These are phyloP conservation scores for Fusarium temperatum DNA, from an alignment of 2,329 filamentous ascomycete genomes.

Conservation along the genomic window DNA sequence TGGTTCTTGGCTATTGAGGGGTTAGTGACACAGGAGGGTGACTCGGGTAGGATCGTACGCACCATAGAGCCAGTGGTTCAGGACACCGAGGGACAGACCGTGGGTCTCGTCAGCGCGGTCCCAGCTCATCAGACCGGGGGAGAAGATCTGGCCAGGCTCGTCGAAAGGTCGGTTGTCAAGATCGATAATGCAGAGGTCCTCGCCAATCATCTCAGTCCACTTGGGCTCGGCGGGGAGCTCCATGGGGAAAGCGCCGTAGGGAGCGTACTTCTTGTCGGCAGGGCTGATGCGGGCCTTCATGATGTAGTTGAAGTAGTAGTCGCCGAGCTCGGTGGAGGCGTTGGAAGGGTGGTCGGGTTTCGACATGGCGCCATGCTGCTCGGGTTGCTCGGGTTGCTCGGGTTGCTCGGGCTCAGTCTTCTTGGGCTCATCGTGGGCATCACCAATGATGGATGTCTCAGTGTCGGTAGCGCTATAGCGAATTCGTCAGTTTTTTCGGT, in stretches of 20 bases:
- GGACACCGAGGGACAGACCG: slow-evolving; percentile 51
- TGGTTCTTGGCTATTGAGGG: slow-evolving; percentile 52
- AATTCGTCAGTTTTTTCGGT: slow-evolving; percentile 10
- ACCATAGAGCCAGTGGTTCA: slow-evolving; percentile 58
- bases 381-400: neutral
- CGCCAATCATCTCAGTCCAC: slow-evolving; percentile 48
- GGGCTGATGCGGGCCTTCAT: slow-evolving; percentile 43
- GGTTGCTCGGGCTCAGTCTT: slow-evolving; percentile 13
- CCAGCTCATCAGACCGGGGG: slow-evolving; percentile 49
- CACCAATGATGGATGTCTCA: slow-evolving; percentile 29
- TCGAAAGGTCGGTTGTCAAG: slow-evolving; percentile 54
- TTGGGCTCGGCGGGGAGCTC: slow-evolving; percentile 41
- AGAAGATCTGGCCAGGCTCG: slow-evolving; percentile 49
- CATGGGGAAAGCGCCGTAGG: slow-evolving; percentile 47
- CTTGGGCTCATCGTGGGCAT: slow-evolving; percentile 4
- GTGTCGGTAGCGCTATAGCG: slow-evolving; percentile 31
- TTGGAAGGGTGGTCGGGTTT: slow-evolving; percentile 26
- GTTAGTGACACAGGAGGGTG: slow-evolving; percentile 27
- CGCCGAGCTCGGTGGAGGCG: slow-evolving; percentile 40
- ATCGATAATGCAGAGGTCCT: slow-evolving; percentile 56
- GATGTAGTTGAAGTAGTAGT: slow-evolving; percentile 47
- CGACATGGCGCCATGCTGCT: slow-evolving; percentile 19
- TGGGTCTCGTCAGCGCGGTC: slow-evolving; percentile 45
- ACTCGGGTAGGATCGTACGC: neutral
- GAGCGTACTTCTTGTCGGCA: slow-evolving; percentile 40